Conservation (phyloP, 2,329 filamentous ascomycete genomes). For the Coniosporium tulheliwenetii region DNA sequence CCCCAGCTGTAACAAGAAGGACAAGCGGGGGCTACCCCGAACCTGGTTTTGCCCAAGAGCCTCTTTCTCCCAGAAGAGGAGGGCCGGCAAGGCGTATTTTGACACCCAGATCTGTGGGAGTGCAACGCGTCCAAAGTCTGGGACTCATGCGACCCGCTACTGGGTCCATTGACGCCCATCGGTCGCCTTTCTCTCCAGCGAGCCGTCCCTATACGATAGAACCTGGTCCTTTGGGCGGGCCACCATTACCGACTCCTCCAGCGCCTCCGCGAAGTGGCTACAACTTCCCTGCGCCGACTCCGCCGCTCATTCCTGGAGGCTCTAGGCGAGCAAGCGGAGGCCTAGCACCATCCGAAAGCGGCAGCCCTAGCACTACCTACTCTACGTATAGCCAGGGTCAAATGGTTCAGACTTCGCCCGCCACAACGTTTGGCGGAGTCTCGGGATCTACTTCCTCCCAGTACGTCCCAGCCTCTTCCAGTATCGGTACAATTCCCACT, state of each 20-base stretch:
- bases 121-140: slow-evolving; percentile 35
- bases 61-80: slow-evolving; percentile 6
- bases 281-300: slow-evolving; percentile 16
- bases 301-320: slow-evolving; percentile 3
- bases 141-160: slow-evolving; percentile 26
- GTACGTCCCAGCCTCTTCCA: slow-evolving; percentile 1
- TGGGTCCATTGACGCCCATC: slow-evolving; percentile 32
- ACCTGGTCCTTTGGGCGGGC: slow-evolving; percentile 24
- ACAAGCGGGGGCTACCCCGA: not conserved
- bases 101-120: slow-evolving; percentile 39
- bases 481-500: slow-evolving; percentile 1
- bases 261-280: slow-evolving; percentile 20
- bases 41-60: slow-evolving; percentile 1
- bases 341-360: slow-evolving; percentile 16
- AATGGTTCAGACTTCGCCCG: slow-evolving; percentile 17
- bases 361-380: slow-evolving; percentile 32
- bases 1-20: slow-evolving; percentile 11
- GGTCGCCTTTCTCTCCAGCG: slow-evolving; percentile 29
- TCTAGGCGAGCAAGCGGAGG: slow-evolving; percentile 14
- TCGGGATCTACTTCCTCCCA: not conserved
- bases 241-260: slow-evolving; percentile 31
- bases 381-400: slow-evolving; percentile 25
- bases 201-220: slow-evolving; percentile 27
- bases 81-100: slow-evolving; percentile 32
- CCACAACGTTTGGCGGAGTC: slow-evolving; percentile 5